Evolutionary conservation across 2,329 filamentous ascomycete genomes (phyloP).

Genomic region (Trichoderma oligosporum): DNA sequence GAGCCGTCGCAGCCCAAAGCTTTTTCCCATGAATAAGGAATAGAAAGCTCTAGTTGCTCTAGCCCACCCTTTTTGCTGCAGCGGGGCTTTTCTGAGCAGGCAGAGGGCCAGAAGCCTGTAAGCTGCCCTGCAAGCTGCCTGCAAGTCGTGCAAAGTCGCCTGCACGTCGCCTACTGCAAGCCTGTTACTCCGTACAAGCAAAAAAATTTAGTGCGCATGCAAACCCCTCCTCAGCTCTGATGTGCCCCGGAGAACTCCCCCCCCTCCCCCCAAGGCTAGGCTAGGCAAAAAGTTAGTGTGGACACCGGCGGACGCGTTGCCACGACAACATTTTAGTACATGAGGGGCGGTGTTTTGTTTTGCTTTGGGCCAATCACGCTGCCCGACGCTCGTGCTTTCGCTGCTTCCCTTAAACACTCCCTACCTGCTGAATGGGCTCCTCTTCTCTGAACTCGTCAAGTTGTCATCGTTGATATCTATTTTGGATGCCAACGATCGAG

Average conservation of each 20-base stretch:
- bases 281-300: slow-evolving; percentile 4
- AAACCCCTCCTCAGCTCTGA: slow-evolving; percentile 16
- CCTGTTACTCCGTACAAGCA: slow-evolving; percentile 4
- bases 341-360: slow-evolving; percentile 31
- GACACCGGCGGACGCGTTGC: slow-evolving; percentile 23
- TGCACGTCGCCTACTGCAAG: slow-evolving; percentile 4
- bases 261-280: background rate
- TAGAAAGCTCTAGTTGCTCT: slow-evolving; percentile 2
- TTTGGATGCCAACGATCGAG: slow-evolving; percentile 15
- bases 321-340: slow-evolving; percentile 27
- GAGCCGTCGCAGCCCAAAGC: background rate
- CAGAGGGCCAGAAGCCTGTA: too few species aligned
- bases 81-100: background rate
- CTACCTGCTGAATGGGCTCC: slow-evolving; percentile 27
- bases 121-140: background rate
- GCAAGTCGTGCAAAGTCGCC: slow-evolving; percentile 14
- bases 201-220: slow-evolving; percentile 17
- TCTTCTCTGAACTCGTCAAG: slow-evolving; percentile 26
- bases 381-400: slow-evolving; percentile 21
- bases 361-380: slow-evolving; percentile 31
- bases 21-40: background rate
- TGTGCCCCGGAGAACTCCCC: slow-evolving; percentile 1
- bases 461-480: slow-evolving; percentile 23
- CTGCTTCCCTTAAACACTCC: slow-evolving; percentile 34
- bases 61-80: background rate